Evolutionary conservation across 768 basidiomycete species (phyloP).

Genomic region (Xerocomus potaroensis): DNA sequence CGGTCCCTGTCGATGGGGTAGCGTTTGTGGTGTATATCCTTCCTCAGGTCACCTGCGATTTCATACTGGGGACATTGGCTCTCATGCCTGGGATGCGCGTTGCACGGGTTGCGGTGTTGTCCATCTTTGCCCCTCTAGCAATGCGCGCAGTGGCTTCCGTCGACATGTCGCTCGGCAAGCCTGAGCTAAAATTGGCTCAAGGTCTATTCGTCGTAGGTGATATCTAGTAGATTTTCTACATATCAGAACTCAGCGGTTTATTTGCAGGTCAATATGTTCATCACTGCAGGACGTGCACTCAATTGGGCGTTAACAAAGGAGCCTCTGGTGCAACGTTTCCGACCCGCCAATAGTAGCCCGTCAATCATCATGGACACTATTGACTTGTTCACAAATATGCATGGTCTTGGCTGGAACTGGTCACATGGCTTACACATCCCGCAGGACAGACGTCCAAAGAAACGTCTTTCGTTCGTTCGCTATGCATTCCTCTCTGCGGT

Average conservation of each 20-base stretch:
- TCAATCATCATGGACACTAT: constrained; percentile 34
- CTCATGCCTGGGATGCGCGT: constrained; percentile 40
- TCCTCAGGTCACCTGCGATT: constrained; percentile 43
- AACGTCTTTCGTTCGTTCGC: constrained; percentile 35
- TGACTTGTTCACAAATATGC: constrained; percentile 48
- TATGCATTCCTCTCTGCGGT: constrained; percentile 33
- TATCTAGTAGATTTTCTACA: not conserved
- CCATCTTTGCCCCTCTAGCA: constrained; percentile 39
- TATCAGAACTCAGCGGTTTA: not conserved
- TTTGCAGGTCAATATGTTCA: constrained; percentile 14
- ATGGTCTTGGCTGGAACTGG: constrained; percentile 65
- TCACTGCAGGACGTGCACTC: constrained; percentile 9
- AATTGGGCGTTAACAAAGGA: constrained; percentile 14
- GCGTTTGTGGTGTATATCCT: constrained; percentile 36
- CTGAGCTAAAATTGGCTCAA: constrained; percentile 4
- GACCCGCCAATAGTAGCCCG: constrained; percentile 1
- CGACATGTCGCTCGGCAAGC: constrained; percentile 9
- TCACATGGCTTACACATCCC: constrained; percentile 32
- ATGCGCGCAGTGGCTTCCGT: constrained; percentile 34
- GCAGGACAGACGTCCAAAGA: constrained; percentile 38
- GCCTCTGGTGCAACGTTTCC: constrained; percentile 13
- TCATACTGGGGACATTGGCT: constrained; percentile 46
- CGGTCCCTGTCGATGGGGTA: constrained; percentile 27
- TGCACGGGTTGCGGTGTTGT: constrained; percentile 44
- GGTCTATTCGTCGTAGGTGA: constrained; percentile 9